Conservation (phyloP, 805 yeast species). For the Candida maris region DNA sequence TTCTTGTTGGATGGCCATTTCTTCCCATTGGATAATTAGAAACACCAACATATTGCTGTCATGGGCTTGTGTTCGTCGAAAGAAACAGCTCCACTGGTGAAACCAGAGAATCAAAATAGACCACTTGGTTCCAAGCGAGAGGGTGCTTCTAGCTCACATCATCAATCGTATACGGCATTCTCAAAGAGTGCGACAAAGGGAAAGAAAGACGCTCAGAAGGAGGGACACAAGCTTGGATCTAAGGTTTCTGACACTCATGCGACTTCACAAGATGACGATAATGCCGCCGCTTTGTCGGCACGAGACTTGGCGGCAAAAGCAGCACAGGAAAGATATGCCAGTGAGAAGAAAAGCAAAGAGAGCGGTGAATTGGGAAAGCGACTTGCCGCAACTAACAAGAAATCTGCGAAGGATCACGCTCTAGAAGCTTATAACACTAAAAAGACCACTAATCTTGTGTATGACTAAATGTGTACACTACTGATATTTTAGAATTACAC, state of each 20-base stretch:
- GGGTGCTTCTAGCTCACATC: not conserved
- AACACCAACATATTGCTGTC: not conserved
- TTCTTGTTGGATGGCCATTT: too few relatives aligned
- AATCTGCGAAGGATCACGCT: conserved; percentile 23
- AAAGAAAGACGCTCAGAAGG: conserved; percentile 2
- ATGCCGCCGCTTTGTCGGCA: conserved; percentile 12
- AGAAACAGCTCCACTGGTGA: conserved; percentile 10
- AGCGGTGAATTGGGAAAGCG: conserved; percentile 26
- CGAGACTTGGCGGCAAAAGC: conserved; percentile 29
- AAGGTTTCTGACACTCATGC: not conserved
- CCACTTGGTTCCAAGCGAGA: not conserved
- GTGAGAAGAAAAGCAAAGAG: conserved; percentile 16
- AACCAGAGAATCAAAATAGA: not conserved
- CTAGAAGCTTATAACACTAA: conserved; percentile 20
- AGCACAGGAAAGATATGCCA: conserved; percentile 22
- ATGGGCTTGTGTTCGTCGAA: conserved; percentile 29
- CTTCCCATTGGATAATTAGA: too few relatives aligned
- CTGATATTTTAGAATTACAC: not conserved
- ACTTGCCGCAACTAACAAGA: conserved; percentile 23
- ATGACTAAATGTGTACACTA: too few relatives aligned
- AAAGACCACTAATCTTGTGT: conserved; percentile 14
- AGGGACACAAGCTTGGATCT: conserved; percentile 18
- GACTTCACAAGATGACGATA: not conserved
- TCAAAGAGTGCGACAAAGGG: conserved; percentile 2
- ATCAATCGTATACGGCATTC: too few relatives aligned